Evolutionary conservation across 768 basidiomycete species (phyloP), one percentile per base, ranked within the genome.

Genomic region (Neoboletus subvelutipes): DNA sequence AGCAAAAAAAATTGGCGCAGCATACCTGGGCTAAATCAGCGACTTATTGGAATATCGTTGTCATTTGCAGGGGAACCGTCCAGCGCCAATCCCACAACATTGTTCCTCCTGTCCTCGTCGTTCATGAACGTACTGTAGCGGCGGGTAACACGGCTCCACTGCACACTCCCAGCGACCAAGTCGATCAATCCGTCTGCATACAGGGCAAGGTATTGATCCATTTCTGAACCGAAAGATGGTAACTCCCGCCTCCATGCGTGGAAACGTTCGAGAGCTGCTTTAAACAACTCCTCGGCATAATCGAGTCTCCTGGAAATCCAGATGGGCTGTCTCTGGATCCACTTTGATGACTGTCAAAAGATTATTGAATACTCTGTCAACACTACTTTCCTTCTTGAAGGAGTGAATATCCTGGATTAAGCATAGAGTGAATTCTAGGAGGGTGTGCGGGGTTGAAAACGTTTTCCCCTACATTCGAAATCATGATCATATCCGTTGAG

Each of bases 401-500:
- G n/a, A n/a, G n/a, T n/a, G n/a, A n/a, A 65, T 51, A 8, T 58
- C 59, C 62, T 65, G 39, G 15, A 45, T 10, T 4, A 26, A 45
- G 22, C 34, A n/a, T 20, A 24, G 40, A 39, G 15, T 9, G 9
- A 31, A 10, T 31, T 31, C 2, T 22, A 53, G 22, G 8, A 6
- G 15, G 0, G 15, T 7, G 26, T 11, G 17, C 11, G 1, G 9
- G 11, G 3, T 12, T 24, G n/a, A n/a, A n/a, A n/a, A n/a, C n/a
- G n/a, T n/a, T n/a, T n/a, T n/a, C n/a, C n/a, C n/a, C n/a, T n/a
- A 60, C 62, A 34, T 60, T 63, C 15, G 54, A 41, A 45, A 64
- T 40, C n/a, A 34, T 43, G 5, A 49, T 17, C 52, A 45, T 43
- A n/a, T 64, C 59, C 29, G 53, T 17, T n/a, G 26, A 12, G 13